These are phyloP conservation scores for Yamagishiella unicocca DNA, from an alignment of 139 green algal genomes.

Conservation along the genomic window DNA sequence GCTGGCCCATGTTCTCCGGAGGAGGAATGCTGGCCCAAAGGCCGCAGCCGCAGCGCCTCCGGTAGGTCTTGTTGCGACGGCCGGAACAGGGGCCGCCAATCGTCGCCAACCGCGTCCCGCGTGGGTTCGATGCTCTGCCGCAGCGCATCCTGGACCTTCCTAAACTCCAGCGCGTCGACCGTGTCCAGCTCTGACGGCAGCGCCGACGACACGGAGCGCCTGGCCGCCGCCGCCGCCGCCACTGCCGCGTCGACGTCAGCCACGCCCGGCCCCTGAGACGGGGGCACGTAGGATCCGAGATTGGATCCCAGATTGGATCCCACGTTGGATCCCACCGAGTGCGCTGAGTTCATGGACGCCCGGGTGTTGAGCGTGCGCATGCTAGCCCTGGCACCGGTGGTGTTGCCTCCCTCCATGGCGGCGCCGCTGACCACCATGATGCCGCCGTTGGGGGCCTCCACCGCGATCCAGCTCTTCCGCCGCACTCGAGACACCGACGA, in stretches of 20 bases:
- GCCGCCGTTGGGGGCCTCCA: conserved; percentile 30
- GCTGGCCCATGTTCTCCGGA: too few relatives aligned
- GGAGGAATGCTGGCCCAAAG: too few relatives aligned
- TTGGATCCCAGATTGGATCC: too few relatives aligned
- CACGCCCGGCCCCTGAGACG: too few relatives aligned
- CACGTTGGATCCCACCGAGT: not conserved
- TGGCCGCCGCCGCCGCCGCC: not conserved
- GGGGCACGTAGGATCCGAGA: too few relatives aligned
- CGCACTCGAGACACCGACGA: not conserved
- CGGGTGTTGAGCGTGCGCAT: not conserved
- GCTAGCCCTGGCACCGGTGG: too few relatives aligned
- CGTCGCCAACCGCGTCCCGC: too few relatives aligned
- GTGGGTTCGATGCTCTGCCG: too few relatives aligned
- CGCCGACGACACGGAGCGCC: not conserved
- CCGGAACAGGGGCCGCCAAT: too few relatives aligned
- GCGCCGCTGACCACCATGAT: conserved; percentile 43
- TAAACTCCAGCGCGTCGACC: too few relatives aligned
- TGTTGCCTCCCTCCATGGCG: not conserved
- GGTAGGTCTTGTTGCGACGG: not conserved
- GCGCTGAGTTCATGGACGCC: not conserved
- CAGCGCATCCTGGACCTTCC: too few relatives aligned
- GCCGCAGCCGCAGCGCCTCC: not conserved
- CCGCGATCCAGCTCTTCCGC: conserved; percentile 38
- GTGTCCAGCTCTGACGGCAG: not conserved
- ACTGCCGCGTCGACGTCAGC: not conserved